Conservation (phyloP, 2,329 filamentous ascomycete genomes). For the Emergomyces orientalis region DNA sequence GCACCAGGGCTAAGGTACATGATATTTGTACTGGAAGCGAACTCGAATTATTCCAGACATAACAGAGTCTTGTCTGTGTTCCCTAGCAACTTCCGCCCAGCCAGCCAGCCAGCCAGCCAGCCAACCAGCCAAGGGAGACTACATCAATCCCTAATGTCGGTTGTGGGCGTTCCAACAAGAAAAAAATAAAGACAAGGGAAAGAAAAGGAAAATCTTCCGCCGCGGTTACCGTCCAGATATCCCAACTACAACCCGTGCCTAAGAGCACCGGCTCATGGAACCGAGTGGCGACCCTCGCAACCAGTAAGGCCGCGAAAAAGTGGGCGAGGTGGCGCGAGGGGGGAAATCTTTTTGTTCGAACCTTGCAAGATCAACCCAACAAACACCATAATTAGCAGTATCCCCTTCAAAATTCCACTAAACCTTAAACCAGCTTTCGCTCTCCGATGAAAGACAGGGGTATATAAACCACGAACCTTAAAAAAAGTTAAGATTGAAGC, state of each 20-base stretch:
- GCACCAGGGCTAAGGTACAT: not conserved
- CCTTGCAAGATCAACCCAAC: not conserved
- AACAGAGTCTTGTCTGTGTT: not conserved
- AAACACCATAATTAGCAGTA: slow-evolving; percentile 1
- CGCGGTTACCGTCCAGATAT: not conserved
- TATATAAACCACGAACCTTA: slow-evolving; percentile 37
- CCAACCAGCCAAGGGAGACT: not conserved
- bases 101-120: not conserved
- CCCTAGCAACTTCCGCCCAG: not conserved
- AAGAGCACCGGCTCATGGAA: no score
- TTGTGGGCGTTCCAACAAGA: not conserved
- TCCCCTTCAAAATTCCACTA: not conserved
- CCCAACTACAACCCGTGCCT: not conserved
- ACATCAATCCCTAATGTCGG: not conserved
- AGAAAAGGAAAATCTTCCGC: not conserved
- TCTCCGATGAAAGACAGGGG: not conserved
- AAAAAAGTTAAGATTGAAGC: slow-evolving; percentile 49
- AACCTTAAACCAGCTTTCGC: no score
- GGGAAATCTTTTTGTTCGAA: not conserved
- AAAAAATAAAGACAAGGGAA: not conserved
- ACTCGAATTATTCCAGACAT: not conserved
- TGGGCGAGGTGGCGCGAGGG: not conserved
- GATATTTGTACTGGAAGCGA: not conserved
- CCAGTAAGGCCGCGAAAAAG: not conserved
- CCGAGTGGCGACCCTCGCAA: not conserved